Base-by-base conservation (phyloP, 352 stramenopile species). In the Phytopythium montanum region DNA sequence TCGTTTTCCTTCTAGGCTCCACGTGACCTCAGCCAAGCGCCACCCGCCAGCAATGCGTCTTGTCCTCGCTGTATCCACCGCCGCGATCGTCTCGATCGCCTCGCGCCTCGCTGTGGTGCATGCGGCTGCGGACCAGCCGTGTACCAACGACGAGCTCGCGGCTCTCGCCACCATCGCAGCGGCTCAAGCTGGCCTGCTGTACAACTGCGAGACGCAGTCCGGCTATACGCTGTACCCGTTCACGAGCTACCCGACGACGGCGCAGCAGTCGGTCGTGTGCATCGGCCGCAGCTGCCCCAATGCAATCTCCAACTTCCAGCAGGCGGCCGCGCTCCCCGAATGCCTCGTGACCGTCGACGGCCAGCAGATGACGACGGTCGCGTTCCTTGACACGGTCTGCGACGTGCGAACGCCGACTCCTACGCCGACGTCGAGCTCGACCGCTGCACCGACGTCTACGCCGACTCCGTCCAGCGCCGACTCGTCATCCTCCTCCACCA, bases 221-320 rank as follows among this genome's bases (percentile, higher is more conserved):
- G 69, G 69, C 41, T 76, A 65, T 28, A 26, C 14, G 12, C 52
- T 76, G 41, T 76, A 65, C 57, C 69, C 69, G 19, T 74, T 76
- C 62, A 56, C 59, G 14, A 12, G 23, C 5, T 59, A 61, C 49
- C 69, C 69, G 14, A 62, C 57, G 34, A 38, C 51, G 25, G 51
- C 61, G n/a, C 68, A 76, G 56, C 38, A 63, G 57, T 38, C 45
- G 38, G 44, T 59, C 23, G 62, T 76, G 23, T 76, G 69, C 54
- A 61, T 57, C 34, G 69, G 69, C 39, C 69, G 69, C 60, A 64
- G 61, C 39, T 76, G 69, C 33, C 69, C 69, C 31, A 66, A 59
- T 28, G 66, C 66, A 9, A 59, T 72, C 53, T 48, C 44, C 25
- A 59, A 60, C 14, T 55, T 55, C 23, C 49, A 72, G 2, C 36